Evolutionary conservation across 2,329 filamentous ascomycete genomes (phyloP).

Genomic region (Cercospora zeae-maydis): DNA sequence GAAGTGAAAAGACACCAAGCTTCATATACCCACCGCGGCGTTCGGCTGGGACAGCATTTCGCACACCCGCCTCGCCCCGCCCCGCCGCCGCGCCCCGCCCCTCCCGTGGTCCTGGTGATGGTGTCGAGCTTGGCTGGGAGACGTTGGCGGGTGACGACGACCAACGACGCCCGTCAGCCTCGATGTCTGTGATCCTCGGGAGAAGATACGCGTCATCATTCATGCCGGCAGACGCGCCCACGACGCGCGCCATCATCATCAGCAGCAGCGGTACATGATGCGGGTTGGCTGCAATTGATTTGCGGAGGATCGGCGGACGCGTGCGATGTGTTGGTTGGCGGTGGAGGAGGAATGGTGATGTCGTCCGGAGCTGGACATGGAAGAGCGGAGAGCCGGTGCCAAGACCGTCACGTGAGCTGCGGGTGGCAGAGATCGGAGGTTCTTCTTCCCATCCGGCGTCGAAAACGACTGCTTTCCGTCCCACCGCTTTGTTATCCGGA

Average conservation of each 20-base stretch:
- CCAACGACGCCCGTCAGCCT: not conserved
- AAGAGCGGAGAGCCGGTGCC: constrained; percentile 7
- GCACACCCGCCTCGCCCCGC: too few species aligned
- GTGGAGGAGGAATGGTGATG: not conserved
- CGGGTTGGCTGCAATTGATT: not conserved
- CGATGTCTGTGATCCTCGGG: constrained; percentile 10
- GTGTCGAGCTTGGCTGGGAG: too few species aligned
- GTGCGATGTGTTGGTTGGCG: not conserved
- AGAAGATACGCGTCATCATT: constrained; percentile 29
- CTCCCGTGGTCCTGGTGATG: too few species aligned
- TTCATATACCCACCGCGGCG: not conserved
- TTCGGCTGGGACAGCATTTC: not conserved
- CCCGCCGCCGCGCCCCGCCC: too few species aligned
- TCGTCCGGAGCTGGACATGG: not conserved
- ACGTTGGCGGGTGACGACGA: constrained; percentile 4
- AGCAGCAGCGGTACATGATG: too few species aligned
- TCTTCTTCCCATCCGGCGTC: not conserved
- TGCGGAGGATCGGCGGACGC: not conserved
- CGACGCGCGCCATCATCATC: not conserved
- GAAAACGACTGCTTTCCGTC: not conserved
- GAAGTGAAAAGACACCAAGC: not conserved
- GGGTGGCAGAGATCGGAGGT: not conserved
- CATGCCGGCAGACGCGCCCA: constrained; percentile 18
- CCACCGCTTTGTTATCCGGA: not conserved
- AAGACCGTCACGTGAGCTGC: not conserved